Evolutionary conservation across 495 filamentous ascomycete species (phyloP), one percentile per base, ranked within the genome.

Genomic region (Penicillium waksmanii): DNA sequence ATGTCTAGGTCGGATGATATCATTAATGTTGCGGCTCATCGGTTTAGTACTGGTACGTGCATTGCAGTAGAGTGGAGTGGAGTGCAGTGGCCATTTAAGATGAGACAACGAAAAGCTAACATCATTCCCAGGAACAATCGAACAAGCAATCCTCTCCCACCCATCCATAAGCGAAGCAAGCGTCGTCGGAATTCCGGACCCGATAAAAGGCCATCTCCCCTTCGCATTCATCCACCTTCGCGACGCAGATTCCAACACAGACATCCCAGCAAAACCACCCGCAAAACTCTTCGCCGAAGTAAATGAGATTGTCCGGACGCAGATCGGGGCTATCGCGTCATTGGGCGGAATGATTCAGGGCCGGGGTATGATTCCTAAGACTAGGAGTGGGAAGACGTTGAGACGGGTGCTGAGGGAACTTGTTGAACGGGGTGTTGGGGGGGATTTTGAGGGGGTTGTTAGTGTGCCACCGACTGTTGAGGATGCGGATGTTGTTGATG

Each of bases 11-110:
- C 86, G 4, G 93, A 97, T 78, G 93, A 97, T 72, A 88, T 97
- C 58, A 96, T 97, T 69, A 97, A 97, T 66, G 93, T 96, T 1
- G 93, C 93, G 27, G 93, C 93, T 3, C 93, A 97, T 75, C 85
- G 93, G 4, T 92, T 97, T 60, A 91, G 87, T 65, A 97, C 93
- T 3, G 93, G 89, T 89, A 77, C 55, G 78, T 68, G 21, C 1
- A 1, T 21, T 21, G 23, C 23, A 23, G 23, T 3, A 3, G 2
- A 3, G 23, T 23, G 21, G 3, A 21, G 21, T 21, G 21, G n/a
- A n/a, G n/a, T n/a, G n/a, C n/a, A n/a, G n/a, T n/a, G n/a, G n/a
- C n/a, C n/a, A n/a, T 21, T 21, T 3, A 21, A 21, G 21, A 21
- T 21, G 21, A 3, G 21, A 21, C 1, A 21, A 3, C 3, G 21